Evolutionary conservation across 768 basidiomycete genomes (phyloP), one percentile per base, ranked within the genome.

Genomic region (Paxillus ammoniavirescens): DNA sequence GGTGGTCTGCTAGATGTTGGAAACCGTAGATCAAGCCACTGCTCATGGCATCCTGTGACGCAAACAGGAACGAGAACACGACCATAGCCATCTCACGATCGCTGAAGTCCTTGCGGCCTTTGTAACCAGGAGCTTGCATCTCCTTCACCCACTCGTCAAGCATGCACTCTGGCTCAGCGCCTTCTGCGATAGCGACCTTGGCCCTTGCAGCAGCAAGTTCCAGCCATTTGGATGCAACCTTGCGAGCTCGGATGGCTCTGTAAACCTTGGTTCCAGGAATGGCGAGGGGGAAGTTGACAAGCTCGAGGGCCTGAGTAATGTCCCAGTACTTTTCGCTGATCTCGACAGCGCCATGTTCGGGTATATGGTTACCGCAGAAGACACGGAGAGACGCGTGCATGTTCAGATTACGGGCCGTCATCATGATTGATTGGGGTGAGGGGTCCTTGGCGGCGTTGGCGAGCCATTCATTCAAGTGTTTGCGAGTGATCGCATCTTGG

Each of bases 1-100:
- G 96, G 67, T 91, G 80, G 71, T 98, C 97, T 42, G 91, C 91
- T 36, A 97, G 79, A 71, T 95, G 92, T 73, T 99, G 97, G 84
- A 98, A 97, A 37, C 85, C 89, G 70, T 92, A 98, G 65, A 97
- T 93, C 63, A 98, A 75, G 47, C 94, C 95, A 55, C 91, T 93
- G 68, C 91, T 92, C 97, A 99, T 98, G 45, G 97, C 97, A 68
- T 99, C 97, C 76, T 97, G 93, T 23, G 86, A 89, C 2, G 93
- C 97, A 64, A 98, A 98, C 50, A 99, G 76, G 86, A 98, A 98
- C 10, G 91, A 93, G 66, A 99, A 87, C 38, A 99, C 73, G 65
- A 97, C 95, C 87, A 97, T 91, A 28, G 91, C 93, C 84, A 98
- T 98, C 73, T 99, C 96, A 61, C 81, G 79, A 69, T 98, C 89